phyloP scores from a whole-genome alignment of 495 filamentous ascomycete genomes.

The Penicillium salamii region DNA sequence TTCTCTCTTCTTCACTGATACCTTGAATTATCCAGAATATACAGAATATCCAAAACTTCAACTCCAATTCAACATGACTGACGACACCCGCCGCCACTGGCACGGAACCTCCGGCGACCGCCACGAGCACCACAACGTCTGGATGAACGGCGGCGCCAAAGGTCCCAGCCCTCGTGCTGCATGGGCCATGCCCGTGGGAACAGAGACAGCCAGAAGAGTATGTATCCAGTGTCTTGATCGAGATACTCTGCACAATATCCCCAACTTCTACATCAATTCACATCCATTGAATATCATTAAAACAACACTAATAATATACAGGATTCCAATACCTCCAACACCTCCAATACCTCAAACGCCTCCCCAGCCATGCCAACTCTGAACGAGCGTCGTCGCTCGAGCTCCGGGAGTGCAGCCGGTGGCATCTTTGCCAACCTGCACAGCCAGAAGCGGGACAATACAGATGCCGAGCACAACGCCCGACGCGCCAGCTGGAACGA shows the following conservation, averaged over 20 bases:
- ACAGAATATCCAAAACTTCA: no score
- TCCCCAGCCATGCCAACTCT: slow-evolving; percentile 16
- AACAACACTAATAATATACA: slow-evolving; percentile 7
- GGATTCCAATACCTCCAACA: slow-evolving; percentile 25
- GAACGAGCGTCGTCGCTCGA: slow-evolving; percentile 33
- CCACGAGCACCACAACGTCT: slow-evolving; percentile 43
- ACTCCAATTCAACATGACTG: slow-evolving; percentile 25
- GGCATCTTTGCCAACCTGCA: slow-evolving; percentile 48
- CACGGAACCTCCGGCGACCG: slow-evolving; percentile 39
- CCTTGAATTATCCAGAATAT: no score
- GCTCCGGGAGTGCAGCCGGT: slow-evolving; percentile 19
- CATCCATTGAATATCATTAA: no score
- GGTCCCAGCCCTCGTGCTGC: slow-evolving; percentile 21
- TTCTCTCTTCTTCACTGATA: not conserved
- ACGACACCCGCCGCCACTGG: slow-evolving; percentile 35
- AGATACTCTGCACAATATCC: no score
- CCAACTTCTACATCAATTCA: no score
- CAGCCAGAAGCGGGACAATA: slow-evolving; percentile 49
- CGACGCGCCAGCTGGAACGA: slow-evolving; percentile 50
- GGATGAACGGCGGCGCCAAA: slow-evolving; percentile 37
- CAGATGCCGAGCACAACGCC: slow-evolving; percentile 33
- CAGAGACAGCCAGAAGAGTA: slow-evolving; percentile 21
- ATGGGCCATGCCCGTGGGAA: slow-evolving; percentile 24
- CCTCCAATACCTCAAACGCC: slow-evolving; percentile 11
- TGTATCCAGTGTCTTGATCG: not conserved